Conservation (phyloP, 179 eudicot species). For the Vitellaria paradoxa region DNA sequence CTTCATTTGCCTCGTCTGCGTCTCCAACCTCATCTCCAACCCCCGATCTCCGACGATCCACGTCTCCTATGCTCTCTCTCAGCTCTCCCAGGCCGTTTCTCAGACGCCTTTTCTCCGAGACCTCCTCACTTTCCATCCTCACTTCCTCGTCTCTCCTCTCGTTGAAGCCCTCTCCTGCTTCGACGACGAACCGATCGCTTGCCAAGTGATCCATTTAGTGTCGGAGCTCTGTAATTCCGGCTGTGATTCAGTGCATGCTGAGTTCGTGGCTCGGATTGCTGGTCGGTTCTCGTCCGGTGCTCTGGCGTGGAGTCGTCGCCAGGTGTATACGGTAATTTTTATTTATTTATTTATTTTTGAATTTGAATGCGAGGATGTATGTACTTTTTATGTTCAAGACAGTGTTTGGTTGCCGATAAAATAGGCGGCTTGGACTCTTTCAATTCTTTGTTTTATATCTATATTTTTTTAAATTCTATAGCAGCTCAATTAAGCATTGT, state of each 20-base stretch:
- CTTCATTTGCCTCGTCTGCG: conserved; percentile 69
- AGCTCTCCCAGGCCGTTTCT: conserved; percentile 63
- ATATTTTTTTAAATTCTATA: too few species aligned
- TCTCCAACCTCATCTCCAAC: conserved; percentile 72
- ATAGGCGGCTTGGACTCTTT: background rate
- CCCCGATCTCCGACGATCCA: conserved; percentile 64
- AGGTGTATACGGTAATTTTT: conserved; percentile 52
- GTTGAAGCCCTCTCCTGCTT: conserved; percentile 42
- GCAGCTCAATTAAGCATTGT: too few species aligned
- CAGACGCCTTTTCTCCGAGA: conserved; percentile 55
- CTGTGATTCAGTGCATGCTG: conserved; percentile 38
- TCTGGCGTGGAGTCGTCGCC: conserved; percentile 67
- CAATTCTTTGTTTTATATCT: too few species aligned
- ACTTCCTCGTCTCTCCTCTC: conserved; percentile 72
- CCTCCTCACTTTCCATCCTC: conserved; percentile 59
- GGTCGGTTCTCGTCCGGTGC: conserved; percentile 43
- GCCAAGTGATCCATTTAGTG: conserved; percentile 48
- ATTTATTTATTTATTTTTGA: background rate
- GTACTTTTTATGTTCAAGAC: too few species aligned
- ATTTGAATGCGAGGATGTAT: background rate
- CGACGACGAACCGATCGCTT: conserved; percentile 65
- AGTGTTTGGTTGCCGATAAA: background rate
- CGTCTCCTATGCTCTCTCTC: conserved; percentile 92
- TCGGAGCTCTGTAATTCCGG: conserved; percentile 34
- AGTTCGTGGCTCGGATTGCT: conserved; percentile 55